Base-by-base conservation (phyloP, 352 stramenopile species). In the Pythium guiyangense region DNA sequence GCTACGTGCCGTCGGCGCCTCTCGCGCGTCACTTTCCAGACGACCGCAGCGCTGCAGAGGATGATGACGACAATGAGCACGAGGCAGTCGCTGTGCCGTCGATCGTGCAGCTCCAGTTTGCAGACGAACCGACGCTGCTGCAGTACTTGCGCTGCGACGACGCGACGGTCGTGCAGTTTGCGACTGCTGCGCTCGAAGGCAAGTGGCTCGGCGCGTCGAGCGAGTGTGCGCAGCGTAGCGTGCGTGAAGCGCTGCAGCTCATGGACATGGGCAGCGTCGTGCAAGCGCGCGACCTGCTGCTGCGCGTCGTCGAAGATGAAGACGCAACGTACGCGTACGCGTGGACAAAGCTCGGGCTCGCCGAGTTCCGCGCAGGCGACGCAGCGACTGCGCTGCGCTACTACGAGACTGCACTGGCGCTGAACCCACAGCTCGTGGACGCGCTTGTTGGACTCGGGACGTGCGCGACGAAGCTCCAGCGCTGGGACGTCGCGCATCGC, bases 281-380 rank as follows among this genome's bases (percentile, higher is more conserved):
- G 2, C 35, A 54, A 48, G 79, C 78, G 15, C 76, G 78, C 3
- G 58, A 78, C 22, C 63, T 77, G 42, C 60, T 94, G 25, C 25
- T 77, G 4, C 48, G 70, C 25, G 57, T 92, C 0, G 71, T 90
- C 3, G 57, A 74, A 4, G 47, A 63, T 0, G 62, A 70, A 2
- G 77, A 74, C 39, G 70, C 80, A 0, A 51, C 72, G 17, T 94
- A 80, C 37, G 82, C 79, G 11, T 89, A 85, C 59, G 85, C 74
- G 0, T 88, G 82, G 79, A 79, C 72, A 55, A 94, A 93, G 49
- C 72, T 93, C n/a, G 85, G 69, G 25, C 77, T 74, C 47, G 69
- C 81, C 1, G 70, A 87, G 56, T 79, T 91, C 27, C 73, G 77
- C 35, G 66, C 67, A 88, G 83, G 79, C 12, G 81, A 90, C 52